Conservation (phyloP, 1,284 basidiomycete species). For the Schizophyllum commune region DNA sequence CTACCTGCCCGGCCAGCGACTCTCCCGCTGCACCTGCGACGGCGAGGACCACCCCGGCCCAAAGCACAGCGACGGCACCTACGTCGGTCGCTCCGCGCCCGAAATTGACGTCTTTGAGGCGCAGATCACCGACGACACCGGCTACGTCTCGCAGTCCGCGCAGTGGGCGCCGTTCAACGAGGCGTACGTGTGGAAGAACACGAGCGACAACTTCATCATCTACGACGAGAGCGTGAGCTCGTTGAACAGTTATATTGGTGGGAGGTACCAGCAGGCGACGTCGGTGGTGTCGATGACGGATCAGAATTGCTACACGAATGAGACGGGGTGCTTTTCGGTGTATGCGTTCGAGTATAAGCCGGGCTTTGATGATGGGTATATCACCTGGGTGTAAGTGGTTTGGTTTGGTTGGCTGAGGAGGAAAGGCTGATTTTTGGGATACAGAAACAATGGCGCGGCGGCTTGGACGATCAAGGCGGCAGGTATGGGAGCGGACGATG, state of each 20-base stretch:
- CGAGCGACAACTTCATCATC: slow-evolving; percentile 40
- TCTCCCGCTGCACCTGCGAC: slow-evolving; percentile 76
- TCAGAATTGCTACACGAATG: slow-evolving; percentile 39
- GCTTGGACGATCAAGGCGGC: slow-evolving; percentile 74
- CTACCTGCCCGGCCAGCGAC: slow-evolving; percentile 71
- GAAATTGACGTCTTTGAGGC: slow-evolving; percentile 82
- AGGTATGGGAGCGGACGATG: slow-evolving; percentile 63
- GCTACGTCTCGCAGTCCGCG: slow-evolving; percentile 61
- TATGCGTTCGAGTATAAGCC: slow-evolving; percentile 53
- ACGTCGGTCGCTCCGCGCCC: slow-evolving; percentile 68
- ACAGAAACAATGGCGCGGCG: slow-evolving; percentile 33
- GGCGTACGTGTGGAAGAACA: slow-evolving; percentile 46
- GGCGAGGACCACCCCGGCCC: slow-evolving; percentile 77
- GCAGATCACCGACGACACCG: slow-evolving; percentile 26
- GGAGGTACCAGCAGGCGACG: slow-evolving; percentile 60
- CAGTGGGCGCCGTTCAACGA: slow-evolving; percentile 66
- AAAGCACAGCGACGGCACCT: slow-evolving; percentile 48
- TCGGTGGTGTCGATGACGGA: slow-evolving; percentile 47
- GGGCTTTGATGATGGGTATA: slow-evolving; percentile 34
- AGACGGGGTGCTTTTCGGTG: slow-evolving; percentile 34
- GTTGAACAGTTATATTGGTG: slow-evolving; percentile 53
- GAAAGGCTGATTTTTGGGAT: neutral
- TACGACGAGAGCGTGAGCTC: slow-evolving; percentile 35
- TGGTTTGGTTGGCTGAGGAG: neutral
- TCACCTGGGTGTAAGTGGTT: neutral